phyloP scores from a whole-genome alignment of 805 yeast genomes.

The Wickerhamomyces pijperi region DNA sequence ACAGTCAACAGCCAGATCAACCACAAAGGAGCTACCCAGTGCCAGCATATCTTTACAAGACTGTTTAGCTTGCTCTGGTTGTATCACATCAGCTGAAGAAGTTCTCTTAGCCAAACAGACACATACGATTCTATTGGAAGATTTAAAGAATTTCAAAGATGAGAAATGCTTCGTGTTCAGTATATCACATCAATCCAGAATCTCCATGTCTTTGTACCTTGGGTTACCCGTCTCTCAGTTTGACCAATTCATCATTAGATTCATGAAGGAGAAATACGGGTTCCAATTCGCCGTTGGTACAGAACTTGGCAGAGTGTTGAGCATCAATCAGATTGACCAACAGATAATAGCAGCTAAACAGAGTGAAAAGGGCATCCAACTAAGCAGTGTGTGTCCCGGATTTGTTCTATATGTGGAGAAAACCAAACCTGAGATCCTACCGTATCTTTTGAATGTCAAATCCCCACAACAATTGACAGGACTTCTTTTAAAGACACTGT shows the following conservation, averaged over 20 bases:
- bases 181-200: constrained; percentile 77
- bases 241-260: constrained; percentile 49
- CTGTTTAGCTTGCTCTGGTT: constrained; percentile 94
- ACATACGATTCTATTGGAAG: constrained; percentile 63
- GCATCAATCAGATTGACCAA: constrained; percentile 41
- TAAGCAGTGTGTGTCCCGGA: constrained; percentile 85
- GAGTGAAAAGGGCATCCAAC: constrained; percentile 5
- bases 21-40: constrained; percentile 39
- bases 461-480: constrained; percentile 96
- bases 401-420: constrained; percentile 94
- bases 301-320: constrained; percentile 65
- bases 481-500: constrained; percentile 47
- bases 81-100: constrained; percentile 96
- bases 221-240: constrained; percentile 37
- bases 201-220: constrained; percentile 67
- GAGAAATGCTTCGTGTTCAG: constrained; percentile 54
- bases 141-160: constrained; percentile 28
- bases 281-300: constrained; percentile 74
- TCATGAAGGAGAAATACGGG: constrained; percentile 52
- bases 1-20: constrained; percentile 45
- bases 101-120: constrained; percentile 86
- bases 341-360: constrained; percentile 18
- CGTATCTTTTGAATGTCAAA: constrained; percentile 59
- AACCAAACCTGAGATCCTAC: constrained; percentile 79
- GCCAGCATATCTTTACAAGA: constrained; percentile 88